Conservation (phyloP, 2,329 filamentous ascomycete genomes). For the Pseudogymnoascus sp. region DNA sequence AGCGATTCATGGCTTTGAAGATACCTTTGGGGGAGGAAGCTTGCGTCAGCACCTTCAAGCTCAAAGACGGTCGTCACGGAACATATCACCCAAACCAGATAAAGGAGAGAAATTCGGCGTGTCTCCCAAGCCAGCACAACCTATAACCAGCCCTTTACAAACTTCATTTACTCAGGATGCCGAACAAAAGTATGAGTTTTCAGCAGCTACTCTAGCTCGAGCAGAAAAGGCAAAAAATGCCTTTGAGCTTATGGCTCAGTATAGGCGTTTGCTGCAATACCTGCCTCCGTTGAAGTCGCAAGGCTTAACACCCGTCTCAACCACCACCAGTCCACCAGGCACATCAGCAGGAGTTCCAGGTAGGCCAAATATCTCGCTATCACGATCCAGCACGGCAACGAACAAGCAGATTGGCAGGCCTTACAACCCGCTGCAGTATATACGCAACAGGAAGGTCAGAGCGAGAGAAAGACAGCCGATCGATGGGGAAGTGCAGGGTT, state of each 20-base stretch:
- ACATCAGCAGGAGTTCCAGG: constrained; percentile 33
- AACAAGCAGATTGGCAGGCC: constrained; percentile 51
- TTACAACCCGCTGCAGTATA: constrained; percentile 89
- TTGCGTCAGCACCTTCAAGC: constrained; percentile 65
- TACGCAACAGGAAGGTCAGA: constrained; percentile 81
- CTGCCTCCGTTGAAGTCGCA: constrained; percentile 63
- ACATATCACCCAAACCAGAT: constrained; percentile 51
- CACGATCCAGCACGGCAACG: constrained; percentile 31
- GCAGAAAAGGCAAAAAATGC: constrained; percentile 79
- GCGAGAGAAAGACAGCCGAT: constrained; percentile 69
- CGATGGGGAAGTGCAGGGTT: constrained; percentile 68
- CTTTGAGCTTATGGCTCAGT: constrained; percentile 79
- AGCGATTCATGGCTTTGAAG: constrained; percentile 27
- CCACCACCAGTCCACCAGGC: constrained; percentile 35
- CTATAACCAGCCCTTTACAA: constrained; percentile 37
- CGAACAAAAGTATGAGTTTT: constrained; percentile 59
- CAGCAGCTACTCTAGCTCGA: constrained; percentile 70
- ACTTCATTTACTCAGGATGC: constrained; percentile 42
- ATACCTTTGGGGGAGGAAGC: constrained; percentile 44
- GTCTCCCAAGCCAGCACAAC: background rate
- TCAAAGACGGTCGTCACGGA: constrained; percentile 56
- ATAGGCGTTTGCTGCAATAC: constrained; percentile 69
- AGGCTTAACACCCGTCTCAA: constrained; percentile 20
- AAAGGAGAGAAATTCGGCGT: constrained; percentile 25
- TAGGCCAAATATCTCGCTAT: constrained; percentile 28